phyloP scores from a whole-genome alignment of 495 filamentous ascomycete genomes.

The Penicilliopsis zonata region DNA sequence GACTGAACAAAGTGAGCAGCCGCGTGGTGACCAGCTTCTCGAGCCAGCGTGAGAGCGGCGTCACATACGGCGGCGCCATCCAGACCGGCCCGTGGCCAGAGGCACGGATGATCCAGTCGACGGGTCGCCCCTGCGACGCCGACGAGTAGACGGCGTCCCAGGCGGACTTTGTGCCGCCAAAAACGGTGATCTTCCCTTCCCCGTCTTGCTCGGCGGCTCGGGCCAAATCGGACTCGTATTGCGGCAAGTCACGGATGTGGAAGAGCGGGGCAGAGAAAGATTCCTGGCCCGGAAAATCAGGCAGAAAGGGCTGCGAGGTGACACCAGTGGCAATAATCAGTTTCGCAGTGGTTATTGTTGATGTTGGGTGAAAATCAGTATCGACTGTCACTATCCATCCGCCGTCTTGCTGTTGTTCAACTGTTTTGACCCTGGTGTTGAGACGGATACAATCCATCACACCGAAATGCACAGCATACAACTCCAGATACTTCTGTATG shows the following conservation, averaged over 20 bases:
- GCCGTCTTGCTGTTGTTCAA: constrained; percentile 28
- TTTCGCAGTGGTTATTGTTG: constrained; percentile 36
- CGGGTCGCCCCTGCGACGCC: constrained; percentile 48
- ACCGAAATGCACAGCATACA: constrained; percentile 47
- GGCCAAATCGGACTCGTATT: constrained; percentile 12
- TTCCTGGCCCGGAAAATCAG: constrained; percentile 34
- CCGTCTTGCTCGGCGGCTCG: constrained; percentile 11
- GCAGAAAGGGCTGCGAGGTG: constrained; percentile 47
- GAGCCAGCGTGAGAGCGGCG: constrained; percentile 44
- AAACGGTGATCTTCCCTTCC: constrained; percentile 45
- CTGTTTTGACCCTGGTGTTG: constrained; percentile 36
- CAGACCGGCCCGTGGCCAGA: constrained; percentile 63
- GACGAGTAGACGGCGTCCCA: constrained; percentile 67
- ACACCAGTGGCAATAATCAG: constrained; percentile 61
- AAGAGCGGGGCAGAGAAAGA: constrained; percentile 46
- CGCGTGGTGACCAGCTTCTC: constrained; percentile 56
- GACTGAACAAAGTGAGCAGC: constrained; percentile 52
- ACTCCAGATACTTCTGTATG: constrained; percentile 53
- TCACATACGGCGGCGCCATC: constrained; percentile 57
- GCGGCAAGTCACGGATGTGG: constrained; percentile 47
- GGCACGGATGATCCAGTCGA: constrained; percentile 70
- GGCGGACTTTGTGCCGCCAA: constrained; percentile 64
- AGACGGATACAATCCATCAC: constrained; percentile 43
- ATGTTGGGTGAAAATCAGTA: not conserved
- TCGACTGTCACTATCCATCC: constrained; percentile 28